Conservation (phyloP, 1,284 basidiomycete species). For the Ustilago xerochloae region DNA sequence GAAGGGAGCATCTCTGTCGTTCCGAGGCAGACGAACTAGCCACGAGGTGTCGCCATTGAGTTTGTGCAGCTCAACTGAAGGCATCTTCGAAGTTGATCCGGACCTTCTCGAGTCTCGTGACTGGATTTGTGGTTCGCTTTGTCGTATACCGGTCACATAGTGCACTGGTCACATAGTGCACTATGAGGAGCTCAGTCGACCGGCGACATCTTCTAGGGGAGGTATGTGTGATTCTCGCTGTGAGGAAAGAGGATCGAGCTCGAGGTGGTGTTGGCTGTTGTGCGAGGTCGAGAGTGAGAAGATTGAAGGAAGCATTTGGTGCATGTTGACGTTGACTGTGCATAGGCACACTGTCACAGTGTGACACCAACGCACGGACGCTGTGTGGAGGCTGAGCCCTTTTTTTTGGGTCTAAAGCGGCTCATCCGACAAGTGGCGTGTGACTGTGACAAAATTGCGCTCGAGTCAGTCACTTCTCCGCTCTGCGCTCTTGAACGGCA, state of each 20-base stretch:
- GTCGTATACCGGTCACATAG: too few species aligned
- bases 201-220: not conserved
- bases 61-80: slow-evolving; percentile 35
- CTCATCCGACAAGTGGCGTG: not conserved
- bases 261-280: too few species aligned
- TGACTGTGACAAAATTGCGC: slow-evolving; percentile 10
- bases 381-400: slow-evolving; percentile 5
- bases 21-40: slow-evolving; percentile 28
- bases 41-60: slow-evolving; percentile 49
- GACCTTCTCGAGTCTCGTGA: not conserved
- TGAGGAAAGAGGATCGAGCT: too few species aligned
- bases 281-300: not conserved
- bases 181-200: not conserved
- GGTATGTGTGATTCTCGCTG: not conserved
- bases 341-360: not conserved
- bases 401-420: too few species aligned
- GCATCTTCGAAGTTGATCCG: slow-evolving; percentile 2
- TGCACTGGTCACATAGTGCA: too few species aligned
- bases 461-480: slow-evolving; percentile 4
- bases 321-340: slow-evolving; percentile 5
- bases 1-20: not conserved
- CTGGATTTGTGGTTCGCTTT: too few species aligned
- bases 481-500: slow-evolving; percentile 5
- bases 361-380: not conserved
- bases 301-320: not conserved